Evolutionary conservation across 202 grass and related monocot genomes (phyloP), one percentile per base, ranked within the genome.

Genomic region (Setaria italica): DNA sequence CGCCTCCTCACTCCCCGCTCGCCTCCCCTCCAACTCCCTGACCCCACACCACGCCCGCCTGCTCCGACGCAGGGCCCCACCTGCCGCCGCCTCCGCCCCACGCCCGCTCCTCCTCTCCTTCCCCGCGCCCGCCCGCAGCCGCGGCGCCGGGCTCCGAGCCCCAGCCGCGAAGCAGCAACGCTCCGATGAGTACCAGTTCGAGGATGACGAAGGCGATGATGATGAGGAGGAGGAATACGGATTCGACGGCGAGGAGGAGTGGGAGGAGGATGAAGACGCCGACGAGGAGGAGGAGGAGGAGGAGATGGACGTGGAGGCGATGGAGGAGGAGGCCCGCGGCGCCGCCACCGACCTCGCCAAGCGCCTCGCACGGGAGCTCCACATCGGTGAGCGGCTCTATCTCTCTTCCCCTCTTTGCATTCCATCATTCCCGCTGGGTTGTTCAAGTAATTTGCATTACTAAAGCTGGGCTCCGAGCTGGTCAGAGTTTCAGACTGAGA

Each of bases 271-370:
- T 11, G 87, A 16, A 3, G 14, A 46, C 1, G 73, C 62, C 1
- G 84, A 58, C 1, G 89, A 58, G 0, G 84, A 71, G 37, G 87
- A 80, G 34, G 29, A 2, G 76, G 76, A 43, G 33, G 58, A 37
- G 2, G 87, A 54, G n/a, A 65, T 94, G 41, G 88, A 99, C 83
- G 48, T 94, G 19, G 93, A 94, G 39, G 91, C 79, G 43, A 90
- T 99, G 93, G 96, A 98, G 86, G 87, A 88, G 77, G 96, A 98
- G 72, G 96, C 96, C n/a, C 88, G 79, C 5, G 88, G 85, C 74
- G 90, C 87, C 49, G 96, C 82, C 42, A 76, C 84, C 48, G 91
- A 94, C 75, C 92, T 91, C 63, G 71, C 96, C 30, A 73, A 46
- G 14, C 82, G 79, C 45, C 82, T 98, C 53, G 85, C 85, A 3